A percentile compares a stretch with the other conserved stretches of the same genome.
These are phyloP conservation scores for Nymphaea colorata DNA, from an alignment of 164 flowering plant species.

Conservation along the genomic window DNA sequence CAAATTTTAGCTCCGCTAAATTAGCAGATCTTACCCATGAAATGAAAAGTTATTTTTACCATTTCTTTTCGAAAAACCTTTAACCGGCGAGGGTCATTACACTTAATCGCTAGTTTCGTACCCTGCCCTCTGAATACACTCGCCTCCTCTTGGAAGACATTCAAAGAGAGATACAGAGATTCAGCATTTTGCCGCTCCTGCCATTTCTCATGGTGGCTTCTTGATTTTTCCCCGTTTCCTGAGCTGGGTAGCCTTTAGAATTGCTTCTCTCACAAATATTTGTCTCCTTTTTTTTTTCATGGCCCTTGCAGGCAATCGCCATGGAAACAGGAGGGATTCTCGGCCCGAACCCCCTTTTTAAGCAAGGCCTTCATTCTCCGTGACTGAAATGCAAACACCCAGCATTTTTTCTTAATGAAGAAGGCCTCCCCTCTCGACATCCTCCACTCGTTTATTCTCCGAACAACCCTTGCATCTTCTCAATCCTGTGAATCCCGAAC, in stretches of 20 bases:
- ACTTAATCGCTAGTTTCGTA: no score
- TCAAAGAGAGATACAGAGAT: neutral
- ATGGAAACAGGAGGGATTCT: neutral
- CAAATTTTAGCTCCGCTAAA: no score
- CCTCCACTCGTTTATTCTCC: slow-evolving; percentile 33
- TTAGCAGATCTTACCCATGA: no score
- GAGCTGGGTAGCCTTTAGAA: no score
- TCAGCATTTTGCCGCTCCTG: neutral
- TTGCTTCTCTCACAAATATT: neutral
- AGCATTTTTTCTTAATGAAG: slow-evolving; percentile 29
- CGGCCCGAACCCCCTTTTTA: slow-evolving; percentile 50
- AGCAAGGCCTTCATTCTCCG: slow-evolving; percentile 54
- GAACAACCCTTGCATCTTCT: slow-evolving; percentile 38
- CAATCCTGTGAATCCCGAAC: slow-evolving; percentile 67
- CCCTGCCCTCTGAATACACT: no score
- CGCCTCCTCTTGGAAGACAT: no score
- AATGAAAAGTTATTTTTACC: no score
- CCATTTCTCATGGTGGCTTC: neutral
- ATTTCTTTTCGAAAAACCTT: no score
- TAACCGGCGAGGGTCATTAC: no score
- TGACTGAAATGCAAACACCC: slow-evolving; percentile 66
- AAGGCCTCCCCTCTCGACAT: slow-evolving; percentile 67
- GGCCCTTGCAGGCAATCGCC: neutral
- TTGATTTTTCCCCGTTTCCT: neutral
- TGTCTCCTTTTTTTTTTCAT: neutral